Conservation (phyloP, 768 basidiomycete species). For the Phallus indusiatus region DNA sequence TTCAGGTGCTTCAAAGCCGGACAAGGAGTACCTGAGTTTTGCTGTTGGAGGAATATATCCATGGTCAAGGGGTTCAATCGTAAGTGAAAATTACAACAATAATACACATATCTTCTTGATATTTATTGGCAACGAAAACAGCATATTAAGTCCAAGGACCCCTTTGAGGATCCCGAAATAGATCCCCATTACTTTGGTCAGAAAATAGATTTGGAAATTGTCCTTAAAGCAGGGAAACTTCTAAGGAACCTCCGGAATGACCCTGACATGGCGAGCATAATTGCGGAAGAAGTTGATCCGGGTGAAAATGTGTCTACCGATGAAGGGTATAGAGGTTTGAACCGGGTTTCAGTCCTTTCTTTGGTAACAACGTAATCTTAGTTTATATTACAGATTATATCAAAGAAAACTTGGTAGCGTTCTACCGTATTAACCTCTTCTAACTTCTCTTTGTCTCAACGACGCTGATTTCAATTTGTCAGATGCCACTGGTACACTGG, state of each 20-base stretch:
- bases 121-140: not conserved
- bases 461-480: not conserved
- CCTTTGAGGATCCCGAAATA: constrained; percentile 25
- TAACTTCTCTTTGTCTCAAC: not conserved
- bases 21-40: constrained; percentile 35
- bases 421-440: not conserved
- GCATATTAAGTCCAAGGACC: constrained; percentile 23
- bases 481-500: constrained; percentile 39
- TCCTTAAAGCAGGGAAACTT: constrained; percentile 27
- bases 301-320: constrained; percentile 17
- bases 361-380: too few relatives aligned
- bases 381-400: not conserved
- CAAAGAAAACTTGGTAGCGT: not conserved
- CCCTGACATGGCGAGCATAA: constrained; percentile 22
- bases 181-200: constrained; percentile 34
- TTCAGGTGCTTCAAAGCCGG: constrained; percentile 16
- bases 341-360: not conserved
- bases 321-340: constrained; percentile 24
- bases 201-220: constrained; percentile 20
- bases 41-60: constrained; percentile 31
- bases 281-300: constrained; percentile 7
- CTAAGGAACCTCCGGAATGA: constrained; percentile 17
- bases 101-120: not conserved
- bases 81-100: constrained; percentile 16
- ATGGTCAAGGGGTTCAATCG: constrained; percentile 37